Evolutionary conservation across 306 rosid species (phyloP).

Genomic region (Fragaria ananassa): DNA sequence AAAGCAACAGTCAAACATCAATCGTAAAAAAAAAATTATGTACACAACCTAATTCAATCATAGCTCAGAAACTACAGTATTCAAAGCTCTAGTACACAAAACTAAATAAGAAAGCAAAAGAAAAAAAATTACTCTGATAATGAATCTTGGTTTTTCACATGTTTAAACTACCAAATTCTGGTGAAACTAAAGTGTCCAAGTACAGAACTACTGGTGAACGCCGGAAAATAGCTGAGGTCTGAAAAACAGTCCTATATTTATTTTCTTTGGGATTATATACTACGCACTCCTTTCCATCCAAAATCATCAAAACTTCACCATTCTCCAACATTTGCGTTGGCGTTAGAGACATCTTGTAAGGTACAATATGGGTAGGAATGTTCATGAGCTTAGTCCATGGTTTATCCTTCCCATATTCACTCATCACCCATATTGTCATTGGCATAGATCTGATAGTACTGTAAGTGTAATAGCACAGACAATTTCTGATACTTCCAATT

Average conservation of each 20-base stretch:
- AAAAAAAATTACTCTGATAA: background rate
- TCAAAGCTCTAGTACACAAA: background rate
- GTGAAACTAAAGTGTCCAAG: background rate
- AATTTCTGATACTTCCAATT: background rate
- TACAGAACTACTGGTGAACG: background rate
- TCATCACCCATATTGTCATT: background rate
- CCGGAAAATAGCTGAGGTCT: background rate
- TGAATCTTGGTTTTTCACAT: background rate
- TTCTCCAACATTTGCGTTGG: background rate
- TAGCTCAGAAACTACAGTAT: background rate
- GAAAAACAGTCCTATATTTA: background rate
- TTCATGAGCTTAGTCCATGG: conserved; percentile 4
- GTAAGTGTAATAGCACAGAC: background rate
- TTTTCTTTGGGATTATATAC: background rate
- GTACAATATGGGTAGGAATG: background rate
- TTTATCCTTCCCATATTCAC: background rate
- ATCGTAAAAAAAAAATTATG: background rate
- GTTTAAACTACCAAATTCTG: background rate
- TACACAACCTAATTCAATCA: background rate
- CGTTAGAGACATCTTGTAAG: background rate
- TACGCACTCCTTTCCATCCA: background rate
- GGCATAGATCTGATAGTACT: background rate
- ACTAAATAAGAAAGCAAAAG: background rate
- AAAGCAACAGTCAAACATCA: background rate
- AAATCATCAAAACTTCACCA: background rate